phyloP scores from a whole-genome alignment of 140 eudicot species.

The Ambrosia hybrid region DNA sequence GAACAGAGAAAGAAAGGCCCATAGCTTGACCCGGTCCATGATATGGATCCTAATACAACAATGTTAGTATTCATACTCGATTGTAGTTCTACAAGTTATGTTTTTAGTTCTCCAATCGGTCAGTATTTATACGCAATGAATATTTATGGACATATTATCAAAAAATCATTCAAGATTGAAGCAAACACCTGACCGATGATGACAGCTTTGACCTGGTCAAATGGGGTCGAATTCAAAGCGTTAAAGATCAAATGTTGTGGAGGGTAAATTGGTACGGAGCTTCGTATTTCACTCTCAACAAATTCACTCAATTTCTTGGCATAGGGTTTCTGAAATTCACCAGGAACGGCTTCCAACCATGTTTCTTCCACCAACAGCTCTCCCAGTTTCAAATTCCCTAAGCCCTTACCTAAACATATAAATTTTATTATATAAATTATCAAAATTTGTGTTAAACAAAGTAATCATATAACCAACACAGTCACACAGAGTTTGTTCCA shows the following conservation, averaged over 20 bases:
- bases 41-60: conserved; percentile 74
- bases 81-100: no score
- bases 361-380: conserved; percentile 87
- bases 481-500: no score
- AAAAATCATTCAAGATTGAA: neutral
- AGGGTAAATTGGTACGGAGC: conserved; percentile 71
- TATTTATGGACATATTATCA: no score
- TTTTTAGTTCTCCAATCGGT: no score
- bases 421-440: neutral
- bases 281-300: conserved; percentile 61
- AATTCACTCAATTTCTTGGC: conserved; percentile 63
- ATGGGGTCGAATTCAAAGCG: conserved; percentile 85
- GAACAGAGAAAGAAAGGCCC: conserved; percentile 98
- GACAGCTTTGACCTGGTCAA: conserved; percentile 83
- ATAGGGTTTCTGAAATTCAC: conserved; percentile 77
- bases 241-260: conserved; percentile 89
- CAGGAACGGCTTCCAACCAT: conserved; percentile 70
- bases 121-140: no score
- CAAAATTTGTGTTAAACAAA: conserved; percentile 8
- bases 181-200: conserved; percentile 87
- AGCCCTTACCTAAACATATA: conserved; percentile 25
- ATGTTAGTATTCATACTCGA: neutral
- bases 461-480: neutral
- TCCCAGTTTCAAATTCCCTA: conserved; percentile 51
- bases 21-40: conserved; percentile 99